phyloP scores from a whole-genome alignment of 306 rosid genomes.

The Vigna mungo region DNA sequence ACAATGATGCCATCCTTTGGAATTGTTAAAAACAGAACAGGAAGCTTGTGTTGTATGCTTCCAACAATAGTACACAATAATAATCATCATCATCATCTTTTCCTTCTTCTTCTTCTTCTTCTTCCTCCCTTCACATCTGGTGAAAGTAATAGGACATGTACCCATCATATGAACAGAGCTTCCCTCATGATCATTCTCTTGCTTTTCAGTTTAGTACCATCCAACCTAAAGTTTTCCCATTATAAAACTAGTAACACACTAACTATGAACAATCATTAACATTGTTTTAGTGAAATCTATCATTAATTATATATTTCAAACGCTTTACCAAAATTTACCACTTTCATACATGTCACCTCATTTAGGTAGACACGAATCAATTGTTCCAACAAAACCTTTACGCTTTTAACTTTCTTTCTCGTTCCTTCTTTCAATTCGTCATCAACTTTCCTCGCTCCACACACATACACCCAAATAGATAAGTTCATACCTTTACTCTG shows the following conservation, averaged over 20 bases:
- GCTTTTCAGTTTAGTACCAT: constrained; percentile 22
- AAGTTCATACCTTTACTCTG: not conserved
- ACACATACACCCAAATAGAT: not conserved
- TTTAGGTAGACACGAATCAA: not conserved
- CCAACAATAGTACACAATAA: constrained; percentile 32
- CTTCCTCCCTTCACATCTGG: constrained; percentile 36
- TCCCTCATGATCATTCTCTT: constrained; percentile 38
- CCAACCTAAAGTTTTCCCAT: not conserved
- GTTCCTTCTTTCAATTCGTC: constrained; percentile 5
- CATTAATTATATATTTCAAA: not conserved
- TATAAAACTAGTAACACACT: no score
- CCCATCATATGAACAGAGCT: constrained; percentile 8
- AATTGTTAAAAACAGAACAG: constrained; percentile 44
- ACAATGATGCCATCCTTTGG: constrained; percentile 38
- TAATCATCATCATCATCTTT: not conserved
- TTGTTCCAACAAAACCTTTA: not conserved
- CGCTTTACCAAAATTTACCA: not conserved
- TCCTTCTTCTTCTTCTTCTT: constrained; percentile 21
- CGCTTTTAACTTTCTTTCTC: not conserved
- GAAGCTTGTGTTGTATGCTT: constrained; percentile 14
- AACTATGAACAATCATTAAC: not conserved
- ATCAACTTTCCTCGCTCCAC: not conserved
- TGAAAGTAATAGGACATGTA: constrained; percentile 34
- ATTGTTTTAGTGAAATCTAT: not conserved
- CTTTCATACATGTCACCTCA: not conserved